phyloP scores from a whole-genome alignment of 2,329 filamentous ascomycete genomes.

The Metarhizium robertsii region DNA sequence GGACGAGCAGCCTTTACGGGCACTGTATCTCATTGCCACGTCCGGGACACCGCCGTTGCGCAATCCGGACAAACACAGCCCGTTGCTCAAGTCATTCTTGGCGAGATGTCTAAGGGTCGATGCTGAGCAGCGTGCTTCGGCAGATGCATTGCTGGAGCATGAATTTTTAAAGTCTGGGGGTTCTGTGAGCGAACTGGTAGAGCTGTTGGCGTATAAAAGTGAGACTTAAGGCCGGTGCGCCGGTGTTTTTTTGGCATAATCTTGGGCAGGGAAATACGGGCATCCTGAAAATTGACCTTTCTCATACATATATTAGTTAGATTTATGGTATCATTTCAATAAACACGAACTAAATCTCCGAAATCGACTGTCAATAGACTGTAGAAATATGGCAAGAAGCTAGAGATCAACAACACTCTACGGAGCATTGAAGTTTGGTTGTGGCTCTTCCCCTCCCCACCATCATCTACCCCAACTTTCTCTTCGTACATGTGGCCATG shows the following conservation, averaged over 20 bases:
- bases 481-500: no score
- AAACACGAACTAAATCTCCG: no score
- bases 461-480: no score
- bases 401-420: no score
- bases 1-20: conserved; percentile 93
- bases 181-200: conserved; percentile 20
- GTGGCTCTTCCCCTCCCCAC: no score
- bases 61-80: conserved; percentile 93
- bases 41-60: conserved; percentile 92
- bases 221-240: not conserved
- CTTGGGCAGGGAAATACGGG: no score
- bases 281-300: no score
- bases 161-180: not conserved
- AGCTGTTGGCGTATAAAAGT: conserved; percentile 78
- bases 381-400: no score
- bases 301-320: no score
- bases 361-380: no score
- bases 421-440: no score
- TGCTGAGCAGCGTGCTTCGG: conserved; percentile 83
- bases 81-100: conserved; percentile 92
- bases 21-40: conserved; percentile 90
- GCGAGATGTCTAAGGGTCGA: conserved; percentile 93
- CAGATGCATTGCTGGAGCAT: conserved; percentile 76
- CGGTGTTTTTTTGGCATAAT: not conserved
- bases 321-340: no score